Evolutionary conservation across 2,329 filamentous ascomycete species (phyloP), one percentile per base, ranked within the genome.

Genomic region (Clonostachys solani): DNA sequence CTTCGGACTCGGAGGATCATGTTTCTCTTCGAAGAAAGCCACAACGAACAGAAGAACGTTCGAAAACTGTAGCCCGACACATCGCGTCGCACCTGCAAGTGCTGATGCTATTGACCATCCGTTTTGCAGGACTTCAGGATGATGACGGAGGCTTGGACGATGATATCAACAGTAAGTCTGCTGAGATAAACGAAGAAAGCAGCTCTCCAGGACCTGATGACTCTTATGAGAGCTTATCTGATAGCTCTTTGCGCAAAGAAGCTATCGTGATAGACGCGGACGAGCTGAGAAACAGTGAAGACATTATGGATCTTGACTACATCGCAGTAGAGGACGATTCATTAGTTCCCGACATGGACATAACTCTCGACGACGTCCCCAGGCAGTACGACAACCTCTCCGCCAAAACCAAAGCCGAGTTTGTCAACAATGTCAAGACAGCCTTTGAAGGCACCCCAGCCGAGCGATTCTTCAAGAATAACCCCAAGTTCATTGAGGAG

Each of bases 11-110:
- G 10, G 40, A 41, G 12, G 40, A 41, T 9, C 12, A 10, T 13
- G 18, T 18, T 13, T 18, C 12, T 10, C 18, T 18, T 41, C 16
- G 9, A 18, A 10, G 18, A 10, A 10, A 18, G 40, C 40, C 12
- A 17, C 10, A 44, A 35, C 37, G 18, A 5, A 34, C 13, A 6
- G 33, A 18, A 23, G 40, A 46, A 4, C 40, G 18, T 12, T 49
- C 47, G 4, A 49, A 46, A 33, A 15, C 33, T 10, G 23, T 46
- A 23, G 29, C 34, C n/a, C 40, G 40, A 15, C 49, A 50, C 8
- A 43, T 50, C 42, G 49, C 49, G 12, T n/a, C n/a, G 13, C 49
- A 50, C 42, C 33, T 50, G n/a, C 49, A 49, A 17, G 36, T 42
- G 12, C 17, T 50, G 8, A 49, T 49, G 46, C 33, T 44, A 15